Evolutionary conservation across 208 protist genomes (phyloP), one percentile per base, ranked within the genome.

Genomic region (Acanthamoeba royreba): DNA sequence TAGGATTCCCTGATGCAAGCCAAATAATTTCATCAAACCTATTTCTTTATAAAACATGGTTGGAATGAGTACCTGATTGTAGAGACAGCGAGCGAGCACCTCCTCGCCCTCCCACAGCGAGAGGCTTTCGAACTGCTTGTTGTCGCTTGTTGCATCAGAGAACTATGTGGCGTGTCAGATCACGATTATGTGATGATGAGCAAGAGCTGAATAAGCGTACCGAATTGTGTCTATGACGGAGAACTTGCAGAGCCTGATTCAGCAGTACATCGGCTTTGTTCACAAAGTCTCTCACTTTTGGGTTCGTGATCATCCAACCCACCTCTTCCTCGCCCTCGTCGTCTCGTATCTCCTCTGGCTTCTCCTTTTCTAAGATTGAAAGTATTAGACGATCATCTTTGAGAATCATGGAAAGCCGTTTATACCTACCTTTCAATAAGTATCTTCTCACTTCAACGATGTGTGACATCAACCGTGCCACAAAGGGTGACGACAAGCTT

Each of bases 161-260:
- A 22, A 61, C n/a, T n/a, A 61, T 61, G 19, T 61, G 53, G 53
- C 53, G 19, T 61, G 53, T 61, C 53, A 2, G 33, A 83, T 8
- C 1, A 33, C 38, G 15, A 77, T 43, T 28, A 43, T 77, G 43
- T 5, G 46, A 15, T 8, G 4, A 33, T 86, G 74, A 19, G 15
- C 15, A 86, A 86, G 66, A 77, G 66, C 35, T n/a, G n/a, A n/a
- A n/a, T n/a, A n/a, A n/a, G 19, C 72, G 74, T 86, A 86, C 74
- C 9, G 40, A 25, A 13, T 86, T 33, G 22, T 86, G n/a, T 22
- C 74, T 33, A 11, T 86, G 74, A 33, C 74, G 74, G 9, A 86
- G 40, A 28, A 33, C 74, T 33, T 86, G 74, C 74, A 86, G 43
- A 42, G 74, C 74, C 40, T 86, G 74, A 42, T 35, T 33, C 74